phyloP scores from a whole-genome alignment of 345 rosid species.

The Eucalyptus marginata region DNA sequence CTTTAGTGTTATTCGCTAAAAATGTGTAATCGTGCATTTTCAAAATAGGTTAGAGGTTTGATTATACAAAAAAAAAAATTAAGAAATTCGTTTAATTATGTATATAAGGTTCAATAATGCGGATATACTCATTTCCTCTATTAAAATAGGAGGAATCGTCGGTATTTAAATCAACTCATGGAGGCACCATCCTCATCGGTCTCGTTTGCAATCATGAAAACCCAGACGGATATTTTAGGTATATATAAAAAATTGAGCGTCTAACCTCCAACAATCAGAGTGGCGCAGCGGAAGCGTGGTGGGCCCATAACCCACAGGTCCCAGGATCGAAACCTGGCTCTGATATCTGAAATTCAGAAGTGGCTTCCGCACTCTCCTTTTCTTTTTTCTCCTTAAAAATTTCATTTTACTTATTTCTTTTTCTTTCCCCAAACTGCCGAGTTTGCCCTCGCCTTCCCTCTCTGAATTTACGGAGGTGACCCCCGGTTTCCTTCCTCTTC shows the following conservation, averaged over 20 bases:
- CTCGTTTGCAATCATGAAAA: rapidly evolving
- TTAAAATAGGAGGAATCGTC: background rate
- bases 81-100: background rate
- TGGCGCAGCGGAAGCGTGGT: constrained; percentile 87
- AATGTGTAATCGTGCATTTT: rapidly evolving
- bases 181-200: background rate
- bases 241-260: rapidly evolving
- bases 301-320: constrained; percentile 84
- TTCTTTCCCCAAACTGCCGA: background rate
- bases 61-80: background rate
- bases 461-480: background rate
- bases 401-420: background rate
- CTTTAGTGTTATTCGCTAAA: rapidly evolving
- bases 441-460: background rate
- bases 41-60: background rate
- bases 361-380: background rate
- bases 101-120: background rate
- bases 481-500: background rate
- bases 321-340: constrained; percentile 75
- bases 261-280: constrained; percentile 3
- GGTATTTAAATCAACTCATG: background rate
- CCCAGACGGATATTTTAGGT: rapidly evolving
- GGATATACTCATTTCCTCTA: background rate
- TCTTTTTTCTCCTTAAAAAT: background rate
- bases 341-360: background rate